Evolutionary conservation across 2,329 filamentous ascomycete species (phyloP), one percentile per base, ranked within the genome.

Genomic region (Phoma herbarum): DNA sequence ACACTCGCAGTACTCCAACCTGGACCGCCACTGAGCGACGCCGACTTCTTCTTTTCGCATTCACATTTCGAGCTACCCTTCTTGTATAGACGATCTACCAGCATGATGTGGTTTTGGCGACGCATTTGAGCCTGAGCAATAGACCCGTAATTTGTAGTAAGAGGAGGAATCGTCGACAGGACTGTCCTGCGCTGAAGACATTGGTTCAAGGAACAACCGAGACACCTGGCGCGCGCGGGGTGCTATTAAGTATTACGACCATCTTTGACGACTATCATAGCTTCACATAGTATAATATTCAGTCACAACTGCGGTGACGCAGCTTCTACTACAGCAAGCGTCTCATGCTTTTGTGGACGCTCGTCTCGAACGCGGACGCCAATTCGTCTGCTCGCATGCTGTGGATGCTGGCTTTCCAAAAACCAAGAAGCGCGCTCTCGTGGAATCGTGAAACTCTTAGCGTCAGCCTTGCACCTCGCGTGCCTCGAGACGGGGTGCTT

Each of bases 1-100:
- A 41, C 68, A 70, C 28, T 76, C 74, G 31, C 75, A 77, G 55
- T 76, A 77, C 57, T 76, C 74, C 16, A 69, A 67, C 14, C 63
- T 72, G 3, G 73, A 43, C 11, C 41, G 72, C 10, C 69, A 75
- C n/a, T 77, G 52, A 66, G 23, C 43, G 42, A 22, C 18, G 25
- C 7, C n/a, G 11, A 12, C 20, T 6, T 7, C 53, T 44, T 14
- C 18, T 42, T 61, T 45, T 55, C n/a, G 11, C 43, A 37, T 58
- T 52, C 49, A 44, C 56, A 47, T 54, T 39, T 43, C 25, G 26
- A 46, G 14, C 16, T 29, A 31, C 39, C n/a, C 35, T 55, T 26
- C 46, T 56, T 57, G 39, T 42, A 47, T 45, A 57, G 51, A 50
- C 28, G 33, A 50, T 12, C 29, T 33, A 39, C 29, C 26, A 37